These are phyloP conservation scores for Sphaerostilbella broomeana DNA, from an alignment of 2,329 filamentous ascomycete genomes.

Conservation along the genomic window DNA sequence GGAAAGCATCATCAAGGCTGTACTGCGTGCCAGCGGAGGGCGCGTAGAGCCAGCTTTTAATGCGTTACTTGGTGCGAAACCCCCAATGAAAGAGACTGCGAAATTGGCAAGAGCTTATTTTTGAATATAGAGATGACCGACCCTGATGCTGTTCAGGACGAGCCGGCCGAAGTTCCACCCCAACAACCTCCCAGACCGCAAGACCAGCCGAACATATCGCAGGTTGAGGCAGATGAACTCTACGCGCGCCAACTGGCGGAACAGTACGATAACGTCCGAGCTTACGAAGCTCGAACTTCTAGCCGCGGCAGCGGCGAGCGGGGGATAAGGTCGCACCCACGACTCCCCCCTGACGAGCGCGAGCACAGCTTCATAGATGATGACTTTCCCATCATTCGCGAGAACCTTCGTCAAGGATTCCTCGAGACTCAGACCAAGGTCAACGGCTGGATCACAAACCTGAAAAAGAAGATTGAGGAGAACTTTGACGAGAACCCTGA, in stretches of 20 bases:
- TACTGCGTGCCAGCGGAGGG: slow-evolving; percentile 78
- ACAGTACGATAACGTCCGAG: slow-evolving; percentile 66
- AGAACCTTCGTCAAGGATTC: slow-evolving; percentile 92
- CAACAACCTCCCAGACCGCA: slow-evolving; percentile 73
- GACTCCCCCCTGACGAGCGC: slow-evolving; percentile 32
- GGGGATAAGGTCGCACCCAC: slow-evolving; percentile 24
- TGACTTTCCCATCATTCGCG: slow-evolving; percentile 85
- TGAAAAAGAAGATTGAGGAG: slow-evolving; percentile 92
- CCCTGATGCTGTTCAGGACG: slow-evolving; percentile 56
- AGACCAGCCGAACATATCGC: slow-evolving; percentile 58
- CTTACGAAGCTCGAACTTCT: slow-evolving; percentile 51
- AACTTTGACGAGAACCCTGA: slow-evolving; percentile 68
- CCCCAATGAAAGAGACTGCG: not conserved
- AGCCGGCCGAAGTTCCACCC: slow-evolving; percentile 53
- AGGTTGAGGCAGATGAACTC: slow-evolving; percentile 83
- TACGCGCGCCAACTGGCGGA: slow-evolving; percentile 91
- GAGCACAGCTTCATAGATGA: slow-evolving; percentile 94
- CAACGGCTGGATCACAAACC: slow-evolving; percentile 82
- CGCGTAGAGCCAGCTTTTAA: slow-evolving; percentile 93
- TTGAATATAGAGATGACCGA: slow-evolving; percentile 63
- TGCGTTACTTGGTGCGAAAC: slow-evolving; percentile 66
- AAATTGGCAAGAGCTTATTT: slow-evolving; percentile 13
- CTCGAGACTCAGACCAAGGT: slow-evolving; percentile 88
- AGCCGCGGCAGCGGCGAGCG: slow-evolving; percentile 36
- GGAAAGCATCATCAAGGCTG: slow-evolving; percentile 71